phyloP scores from a whole-genome alignment of 2,329 filamentous ascomycete genomes.

The Claviceps africana region DNA sequence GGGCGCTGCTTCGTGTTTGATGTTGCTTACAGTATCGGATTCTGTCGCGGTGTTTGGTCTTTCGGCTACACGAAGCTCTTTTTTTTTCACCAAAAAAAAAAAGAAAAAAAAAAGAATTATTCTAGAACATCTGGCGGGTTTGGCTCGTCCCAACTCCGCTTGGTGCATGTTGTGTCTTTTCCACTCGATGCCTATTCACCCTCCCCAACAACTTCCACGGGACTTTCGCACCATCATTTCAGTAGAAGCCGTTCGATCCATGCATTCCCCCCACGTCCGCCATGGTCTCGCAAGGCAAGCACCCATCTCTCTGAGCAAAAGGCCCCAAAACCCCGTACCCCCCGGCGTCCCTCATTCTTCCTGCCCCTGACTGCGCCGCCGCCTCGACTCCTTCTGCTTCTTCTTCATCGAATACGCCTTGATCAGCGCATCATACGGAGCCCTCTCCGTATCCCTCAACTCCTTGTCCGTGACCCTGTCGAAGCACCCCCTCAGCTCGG shows the following conservation, averaged over 20 bases:
- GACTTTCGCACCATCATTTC: too few species aligned
- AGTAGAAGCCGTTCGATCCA: too few species aligned
- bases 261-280: too few species aligned
- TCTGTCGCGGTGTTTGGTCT: neutral
- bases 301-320: too few species aligned
- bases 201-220: too few species aligned
- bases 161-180: too few species aligned
- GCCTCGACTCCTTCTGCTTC: neutral
- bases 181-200: too few species aligned
- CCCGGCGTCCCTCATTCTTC: neutral
- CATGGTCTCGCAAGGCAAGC: too few species aligned
- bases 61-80: neutral
- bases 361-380: neutral
- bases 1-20: slow-evolving; percentile 10
- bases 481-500: neutral
- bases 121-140: too few species aligned
- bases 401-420: neutral
- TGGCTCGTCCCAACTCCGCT: too few species aligned
- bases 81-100: neutral
- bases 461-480: neutral
- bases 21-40: neutral
- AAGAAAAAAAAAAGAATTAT: neutral
- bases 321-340: too few species aligned
- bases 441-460: neutral
- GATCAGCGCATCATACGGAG: neutral